phyloP scores from a whole-genome alignment of 495 filamentous ascomycete species.

The Penicillium cinerascens region DNA sequence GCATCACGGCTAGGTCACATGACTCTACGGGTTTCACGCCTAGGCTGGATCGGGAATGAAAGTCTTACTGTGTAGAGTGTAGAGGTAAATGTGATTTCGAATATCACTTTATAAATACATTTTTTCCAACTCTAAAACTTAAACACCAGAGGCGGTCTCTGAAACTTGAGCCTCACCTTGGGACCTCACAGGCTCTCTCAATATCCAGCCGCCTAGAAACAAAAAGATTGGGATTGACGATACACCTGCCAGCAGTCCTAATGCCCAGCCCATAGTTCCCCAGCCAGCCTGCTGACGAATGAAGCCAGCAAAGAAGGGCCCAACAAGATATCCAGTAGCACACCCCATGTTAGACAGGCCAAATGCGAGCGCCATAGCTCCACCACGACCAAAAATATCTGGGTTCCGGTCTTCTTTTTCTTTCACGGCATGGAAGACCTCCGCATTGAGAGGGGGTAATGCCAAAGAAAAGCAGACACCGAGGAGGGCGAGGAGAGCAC shows the following conservation, averaged over 20 bases:
- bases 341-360: conserved; percentile 55
- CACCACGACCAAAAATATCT: conserved; percentile 44
- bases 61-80: too few species aligned
- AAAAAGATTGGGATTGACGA: neutral
- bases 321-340: conserved; percentile 56
- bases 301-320: conserved; percentile 40
- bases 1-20: too few species aligned
- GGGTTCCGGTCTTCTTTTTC: conserved; percentile 51
- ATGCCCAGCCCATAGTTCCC: neutral
- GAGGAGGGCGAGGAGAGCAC: conserved; percentile 34
- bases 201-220: conserved; percentile 7
- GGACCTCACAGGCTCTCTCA: conserved; percentile 10
- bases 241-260: neutral
- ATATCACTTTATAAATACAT: too few species aligned
- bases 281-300: neutral
- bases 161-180: too few species aligned
- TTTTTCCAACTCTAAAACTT: too few species aligned
- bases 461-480: conserved; percentile 33
- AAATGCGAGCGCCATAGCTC: conserved; percentile 57
- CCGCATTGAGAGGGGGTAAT: conserved; percentile 65
- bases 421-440: conserved; percentile 59
- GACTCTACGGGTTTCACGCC: too few species aligned
- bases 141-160: too few species aligned
- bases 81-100: too few species aligned
- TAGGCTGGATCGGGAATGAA: too few species aligned